Base-by-base conservation (phyloP, 164 flowering plant genomes). In the Sedum album region DNA sequence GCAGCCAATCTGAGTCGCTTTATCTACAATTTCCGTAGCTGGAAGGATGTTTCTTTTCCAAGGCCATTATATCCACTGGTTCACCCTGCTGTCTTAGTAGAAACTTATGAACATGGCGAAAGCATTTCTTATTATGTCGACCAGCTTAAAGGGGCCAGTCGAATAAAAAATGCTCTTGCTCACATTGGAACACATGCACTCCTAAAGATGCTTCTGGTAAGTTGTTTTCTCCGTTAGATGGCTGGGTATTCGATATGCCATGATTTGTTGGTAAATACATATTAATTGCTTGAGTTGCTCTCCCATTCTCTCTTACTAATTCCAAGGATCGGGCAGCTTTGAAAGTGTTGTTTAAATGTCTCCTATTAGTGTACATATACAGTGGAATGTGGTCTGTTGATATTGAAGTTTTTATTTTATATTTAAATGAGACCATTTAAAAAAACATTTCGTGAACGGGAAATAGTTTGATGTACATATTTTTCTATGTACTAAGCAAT, bases 181-280 rank as follows among this genome's bases (percentile, higher is more conserved):
- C 94, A 90, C 73, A 84, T 88, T 51, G 97, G 97, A 67, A 88
- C 92, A 69, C 88, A 90, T 80, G 97, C 94, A 9, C 94, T 90
- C 53, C 78, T 90, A 64, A 88, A 90, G 81, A 90, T 90, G 97
- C 88, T 90, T 71, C 79, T 90, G 89, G 96, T 90, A 85, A 71
- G 21, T 14, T 9, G 15, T 11, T 64, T 15, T 69, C 14, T 2
- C 11, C 21, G 15, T 9, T 1, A 33, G n/a, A 7, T 61, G 65
- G 61, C 14, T 69, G 31, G 42, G 6, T 13, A 28, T 41, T 5
- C 65, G 8, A 13, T 35, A 1, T 15, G 10, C 10, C 10, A 9
- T 49, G 14, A 35, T 68, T 2, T 68, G n/a, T n/a, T n/a, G n/a
- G n/a, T n/a, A n/a, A n/a, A n/a, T n/a, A n/a, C n/a, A n/a, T n/a